A percentile compares a stretch with the other conserved stretches of the same genome.
Evolutionary conservation across 805 yeast species (phyloP).

Genomic region (Saccharomycopsis malanga): DNA sequence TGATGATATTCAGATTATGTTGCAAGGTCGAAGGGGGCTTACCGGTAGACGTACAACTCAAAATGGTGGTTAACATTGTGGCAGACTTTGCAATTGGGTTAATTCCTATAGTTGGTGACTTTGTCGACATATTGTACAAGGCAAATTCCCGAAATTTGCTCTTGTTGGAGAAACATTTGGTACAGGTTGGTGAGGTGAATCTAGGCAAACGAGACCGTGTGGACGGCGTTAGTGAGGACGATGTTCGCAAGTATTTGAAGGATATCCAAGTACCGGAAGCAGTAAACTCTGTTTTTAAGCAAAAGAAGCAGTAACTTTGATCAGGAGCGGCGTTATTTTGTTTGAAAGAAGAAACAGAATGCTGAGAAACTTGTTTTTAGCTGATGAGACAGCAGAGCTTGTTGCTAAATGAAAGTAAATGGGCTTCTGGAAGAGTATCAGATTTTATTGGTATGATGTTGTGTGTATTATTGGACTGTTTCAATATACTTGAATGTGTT

Average conservation of each 20-base stretch:
- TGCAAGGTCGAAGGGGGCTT: constrained; percentile 56
- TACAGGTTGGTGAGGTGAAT: constrained; percentile 17
- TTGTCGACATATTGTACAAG: constrained; percentile 63
- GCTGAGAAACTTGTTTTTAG: too few species aligned
- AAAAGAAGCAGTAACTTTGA: background rate
- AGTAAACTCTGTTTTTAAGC: background rate
- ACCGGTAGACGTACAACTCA: constrained; percentile 45
- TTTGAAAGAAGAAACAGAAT: too few species aligned
- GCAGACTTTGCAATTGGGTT: constrained; percentile 66
- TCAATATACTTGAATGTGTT: too few species aligned
- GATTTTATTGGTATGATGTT: too few species aligned
- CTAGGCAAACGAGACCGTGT: constrained; percentile 13
- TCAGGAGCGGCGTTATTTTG: too few species aligned
- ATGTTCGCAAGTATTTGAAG: constrained; percentile 2
- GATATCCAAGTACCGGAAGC: background rate
- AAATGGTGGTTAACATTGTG: constrained; percentile 56
- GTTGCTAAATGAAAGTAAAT: too few species aligned
- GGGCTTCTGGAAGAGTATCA: too few species aligned
- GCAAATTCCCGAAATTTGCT: constrained; percentile 68
- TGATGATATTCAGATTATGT: constrained; percentile 36
- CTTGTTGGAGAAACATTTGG: constrained; percentile 51
- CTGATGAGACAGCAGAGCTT: too few species aligned
- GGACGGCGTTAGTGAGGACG: constrained; percentile 5
- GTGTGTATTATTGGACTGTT: too few species aligned
- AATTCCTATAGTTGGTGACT: constrained; percentile 70